These are phyloP conservation scores for Leptomonas pyrrhocoris DNA, from an alignment of 208 protist genomes.

Conservation along the genomic window DNA sequence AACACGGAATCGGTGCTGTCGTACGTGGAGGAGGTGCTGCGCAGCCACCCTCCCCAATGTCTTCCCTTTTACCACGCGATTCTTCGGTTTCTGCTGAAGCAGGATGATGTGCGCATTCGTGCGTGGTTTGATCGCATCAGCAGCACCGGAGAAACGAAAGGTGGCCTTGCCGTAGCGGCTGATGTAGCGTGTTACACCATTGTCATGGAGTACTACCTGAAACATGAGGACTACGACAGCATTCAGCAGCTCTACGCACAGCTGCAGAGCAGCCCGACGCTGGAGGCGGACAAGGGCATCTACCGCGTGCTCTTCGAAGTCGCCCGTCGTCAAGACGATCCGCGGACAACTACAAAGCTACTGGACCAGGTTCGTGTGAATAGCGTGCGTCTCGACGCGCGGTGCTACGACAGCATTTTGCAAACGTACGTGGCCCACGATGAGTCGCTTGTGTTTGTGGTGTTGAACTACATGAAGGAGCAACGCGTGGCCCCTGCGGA, in stretches of 20 bases:
- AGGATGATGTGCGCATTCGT: constrained; percentile 48
- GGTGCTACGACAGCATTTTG: constrained; percentile 87
- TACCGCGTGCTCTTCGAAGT: constrained; percentile 81
- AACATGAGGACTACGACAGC: constrained; percentile 37
- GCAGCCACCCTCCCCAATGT: constrained; percentile 13
- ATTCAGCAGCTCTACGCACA: constrained; percentile 64
- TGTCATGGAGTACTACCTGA: constrained; percentile 68
- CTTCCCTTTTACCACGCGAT: constrained; percentile 60
- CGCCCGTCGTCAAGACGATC: constrained; percentile 35
- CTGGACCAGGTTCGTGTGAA: constrained; percentile 85
- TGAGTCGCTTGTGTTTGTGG: constrained; percentile 65
- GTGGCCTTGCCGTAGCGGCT: constrained; percentile 1
- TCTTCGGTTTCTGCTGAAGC: constrained; percentile 50
- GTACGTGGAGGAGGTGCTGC: constrained; percentile 26
- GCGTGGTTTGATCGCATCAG: constrained; percentile 58
- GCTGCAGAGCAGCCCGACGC: constrained; percentile 50
- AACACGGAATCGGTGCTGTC: constrained; percentile 34
- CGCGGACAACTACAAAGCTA: constrained; percentile 39
- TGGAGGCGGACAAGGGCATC: constrained; percentile 59
- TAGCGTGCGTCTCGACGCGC: constrained; percentile 51
- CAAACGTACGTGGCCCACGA: constrained; percentile 57
- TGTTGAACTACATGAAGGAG: constrained; percentile 83
- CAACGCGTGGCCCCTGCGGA: constrained; percentile 55
- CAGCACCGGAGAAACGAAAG: background rate
- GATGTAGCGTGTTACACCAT: constrained; percentile 65